Base-by-base conservation (phyloP, 2,329 filamentous ascomycete genomes). In the Coniochaeta sp. region DNA sequence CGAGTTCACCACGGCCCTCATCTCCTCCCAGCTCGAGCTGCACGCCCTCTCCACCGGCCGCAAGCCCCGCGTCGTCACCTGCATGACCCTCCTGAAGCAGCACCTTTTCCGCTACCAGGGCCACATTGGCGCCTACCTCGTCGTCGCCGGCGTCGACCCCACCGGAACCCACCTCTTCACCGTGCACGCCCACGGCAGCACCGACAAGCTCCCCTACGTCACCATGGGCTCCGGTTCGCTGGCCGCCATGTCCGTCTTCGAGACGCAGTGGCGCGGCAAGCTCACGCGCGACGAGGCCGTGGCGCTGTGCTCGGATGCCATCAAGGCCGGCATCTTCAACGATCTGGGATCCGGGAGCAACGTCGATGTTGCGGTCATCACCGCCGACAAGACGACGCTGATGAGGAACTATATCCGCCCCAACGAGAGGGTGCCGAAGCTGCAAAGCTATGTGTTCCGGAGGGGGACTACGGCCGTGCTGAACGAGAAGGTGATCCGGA, bases 1-100 rank as follows among this genome's bases (percentile, higher is more conserved):
- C 67, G 95, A 99, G 81, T 99, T 99, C 83, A 99, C 95, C 68
- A 99, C 95, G 62, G 90, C 93, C 73, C 88, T 99, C 77, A 96
- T 98, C 81, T 97, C 93, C 71, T 99, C 95, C 66, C 95, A 98
- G 80, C 89, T 99, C 74, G 95, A 99, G 81, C 88, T 99, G 63
- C 95, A 99, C 81, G 86, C 93, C 60, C 89, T 99, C 70, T 97
- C 92, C 60, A 98, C 95, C 33, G 93, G 93, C 76, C 93, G 95
- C 75, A 92, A 95, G 77, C 93, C 95, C 62, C 92, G 95, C 73
- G 96, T 99, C 68, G 93, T 97, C 67, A 99, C 95, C 64, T 96
- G 93, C 83, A 99, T 99, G 95, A 99, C 95, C 58, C 89, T 99
- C 82, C 88, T 99, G 66, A 99, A 99, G 83, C 95, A 99, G 80